A percentile compares a stretch with the other conserved stretches of the same genome.
Evolutionary conservation across 352 stramenopile species (phyloP).

Genomic region (Phytophthora parvispora): DNA sequence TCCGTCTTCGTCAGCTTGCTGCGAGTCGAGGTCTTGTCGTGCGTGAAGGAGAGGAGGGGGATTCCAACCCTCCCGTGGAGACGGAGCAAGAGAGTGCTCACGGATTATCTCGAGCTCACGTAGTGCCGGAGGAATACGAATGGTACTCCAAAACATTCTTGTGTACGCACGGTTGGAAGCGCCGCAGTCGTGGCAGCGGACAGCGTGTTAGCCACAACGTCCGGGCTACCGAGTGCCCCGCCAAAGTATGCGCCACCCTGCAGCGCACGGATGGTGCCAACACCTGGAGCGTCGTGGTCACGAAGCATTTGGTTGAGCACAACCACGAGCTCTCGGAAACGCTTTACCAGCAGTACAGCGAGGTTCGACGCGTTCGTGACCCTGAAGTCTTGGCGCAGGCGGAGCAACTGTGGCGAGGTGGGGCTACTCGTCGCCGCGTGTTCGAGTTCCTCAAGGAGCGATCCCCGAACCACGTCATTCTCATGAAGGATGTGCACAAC

Average conservation of each 20-base stretch:
- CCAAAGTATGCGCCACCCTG: slow-evolving; percentile 78
- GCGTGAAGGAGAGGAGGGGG: slow-evolving; percentile 18
- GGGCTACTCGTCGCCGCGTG: slow-evolving; percentile 65
- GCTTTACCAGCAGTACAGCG: slow-evolving; percentile 76
- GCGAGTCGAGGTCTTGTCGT: slow-evolving; percentile 44
- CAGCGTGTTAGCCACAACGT: slow-evolving; percentile 79
- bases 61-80: background rate
- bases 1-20: slow-evolving; percentile 61
- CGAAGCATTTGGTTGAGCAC: slow-evolving; percentile 74
- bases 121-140: slow-evolving; percentile 66
- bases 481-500: slow-evolving; percentile 90
- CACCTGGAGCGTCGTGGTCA: slow-evolving; percentile 76
- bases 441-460: slow-evolving; percentile 84
- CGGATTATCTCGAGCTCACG: slow-evolving; percentile 43
- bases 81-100: slow-evolving; percentile 21
- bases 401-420: slow-evolving; percentile 69
- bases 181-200: slow-evolving; percentile 69
- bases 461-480: slow-evolving; percentile 52
- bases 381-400: slow-evolving; percentile 60
- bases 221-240: slow-evolving; percentile 71
- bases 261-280: slow-evolving; percentile 48
- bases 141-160: slow-evolving; percentile 89
- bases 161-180: slow-evolving; percentile 85
- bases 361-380: slow-evolving; percentile 76
- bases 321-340: slow-evolving; percentile 75